These are phyloP conservation scores for Pseudogymnoascus sp. DNA, from an alignment of 2,329 filamentous ascomycete genomes.

Conservation along the genomic window DNA sequence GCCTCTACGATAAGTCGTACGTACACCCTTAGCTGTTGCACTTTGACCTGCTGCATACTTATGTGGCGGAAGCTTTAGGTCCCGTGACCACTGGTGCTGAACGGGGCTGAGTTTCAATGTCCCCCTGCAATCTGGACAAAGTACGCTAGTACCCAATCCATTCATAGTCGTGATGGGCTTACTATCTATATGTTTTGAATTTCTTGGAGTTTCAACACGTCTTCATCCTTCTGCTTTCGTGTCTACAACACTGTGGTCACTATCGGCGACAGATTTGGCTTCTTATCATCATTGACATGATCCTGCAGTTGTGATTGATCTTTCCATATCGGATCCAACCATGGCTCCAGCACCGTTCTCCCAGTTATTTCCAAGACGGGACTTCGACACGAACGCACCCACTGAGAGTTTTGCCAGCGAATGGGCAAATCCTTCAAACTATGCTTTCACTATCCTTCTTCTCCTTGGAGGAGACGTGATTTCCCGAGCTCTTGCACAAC, in stretches of 20 bases:
- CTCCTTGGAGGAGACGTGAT: constrained; percentile 34
- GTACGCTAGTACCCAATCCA: neutral
- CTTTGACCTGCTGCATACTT: neutral
- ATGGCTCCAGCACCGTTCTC: neutral
- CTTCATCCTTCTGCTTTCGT: neutral
- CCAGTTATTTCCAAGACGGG: neutral
- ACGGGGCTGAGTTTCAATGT: neutral
- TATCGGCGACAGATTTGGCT: neutral
- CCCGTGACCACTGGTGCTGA: neutral
- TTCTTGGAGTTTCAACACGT: too few species aligned
- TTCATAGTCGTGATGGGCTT: neutral
- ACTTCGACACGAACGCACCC: neutral
- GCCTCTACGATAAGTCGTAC: neutral
- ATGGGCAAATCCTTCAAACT: constrained; percentile 14
- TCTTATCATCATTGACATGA: neutral
- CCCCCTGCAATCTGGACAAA: neutral
- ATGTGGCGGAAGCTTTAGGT: neutral
- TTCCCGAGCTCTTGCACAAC: constrained; percentile 30
- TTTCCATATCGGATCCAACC: neutral
- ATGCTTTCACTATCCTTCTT: constrained; percentile 32
- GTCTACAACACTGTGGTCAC: neutral
- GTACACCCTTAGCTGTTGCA: neutral
- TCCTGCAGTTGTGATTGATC: neutral
- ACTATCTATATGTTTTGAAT: neutral
- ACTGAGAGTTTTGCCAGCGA: neutral